Evolutionary conservation across 306 rosid genomes (phyloP), one percentile per base, ranked within the genome.

Genomic region (Cicer yamashitae): DNA sequence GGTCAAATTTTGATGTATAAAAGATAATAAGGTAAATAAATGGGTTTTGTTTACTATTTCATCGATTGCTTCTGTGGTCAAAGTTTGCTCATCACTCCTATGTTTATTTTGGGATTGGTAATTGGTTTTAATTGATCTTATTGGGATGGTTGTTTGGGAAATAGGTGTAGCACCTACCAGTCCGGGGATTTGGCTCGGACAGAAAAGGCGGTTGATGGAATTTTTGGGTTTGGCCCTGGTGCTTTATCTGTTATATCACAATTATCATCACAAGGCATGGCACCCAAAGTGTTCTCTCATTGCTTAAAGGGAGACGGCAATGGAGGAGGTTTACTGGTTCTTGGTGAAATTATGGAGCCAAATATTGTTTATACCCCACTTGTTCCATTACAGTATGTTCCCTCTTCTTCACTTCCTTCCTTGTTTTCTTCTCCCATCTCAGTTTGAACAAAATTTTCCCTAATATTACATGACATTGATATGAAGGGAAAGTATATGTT

Each of bases 311-410:
- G 98, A 82, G 90, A 85, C 60, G 96, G 87, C 17, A 88, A 75
- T 75, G 98, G 98, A 74, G 98, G 98, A 67, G 98, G 98, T 20
- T 70, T 89, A 56, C 85, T 89, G 73, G 98, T 93, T 89, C 92
- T 93, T 78, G 98, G 98, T 59, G 94, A 93, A 87, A 91, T 93
- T 82, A 70, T 91, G 91, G 97, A 93, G 97, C 98, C 98, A 70
- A 80, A 70, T 82, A 89, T 93, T 74, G 96, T 88, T 62, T 93
- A 91, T 79, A 93, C 90, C 82, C 98, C 98, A 17, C 96, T 93
- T 83, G 96, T 93, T 40, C 93, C 98, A 7, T 87, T 90, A 41
- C 98, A 91, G 98, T 93, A 89, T 48, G 97, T 82, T 79, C 77
- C 81, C 83, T 57, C 73, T 78, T 83, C 75, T 45, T 75, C 58